phyloP scores from a whole-genome alignment of 495 filamentous ascomycete species.

The Extremus antarcticus region DNA sequence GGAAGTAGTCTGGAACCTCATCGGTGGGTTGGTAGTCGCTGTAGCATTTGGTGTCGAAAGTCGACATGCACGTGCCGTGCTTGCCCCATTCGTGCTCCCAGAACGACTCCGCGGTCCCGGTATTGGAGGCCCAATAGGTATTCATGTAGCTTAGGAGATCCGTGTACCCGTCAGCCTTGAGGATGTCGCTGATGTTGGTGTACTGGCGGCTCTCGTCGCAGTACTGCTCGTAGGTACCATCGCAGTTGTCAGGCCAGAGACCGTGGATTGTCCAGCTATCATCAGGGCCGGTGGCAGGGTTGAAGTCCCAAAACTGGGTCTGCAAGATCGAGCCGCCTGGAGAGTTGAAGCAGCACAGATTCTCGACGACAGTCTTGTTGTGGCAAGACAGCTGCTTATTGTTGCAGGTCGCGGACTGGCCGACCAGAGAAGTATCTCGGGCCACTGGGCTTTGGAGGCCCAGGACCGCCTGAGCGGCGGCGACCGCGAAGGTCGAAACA shows the following conservation, averaged over 20 bases:
- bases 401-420: slow-evolving; percentile 30
- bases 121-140: slow-evolving; percentile 62
- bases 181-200: slow-evolving; percentile 57
- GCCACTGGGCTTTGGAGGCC: neutral
- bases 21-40: slow-evolving; percentile 45
- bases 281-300: slow-evolving; percentile 56
- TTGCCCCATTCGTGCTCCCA: slow-evolving; percentile 85
- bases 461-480: slow-evolving; percentile 6
- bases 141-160: slow-evolving; percentile 64
- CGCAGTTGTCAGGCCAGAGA: slow-evolving; percentile 64
- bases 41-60: slow-evolving; percentile 64
- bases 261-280: slow-evolving; percentile 74
- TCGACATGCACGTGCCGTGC: slow-evolving; percentile 67
- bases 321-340: slow-evolving; percentile 63
- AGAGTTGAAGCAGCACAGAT: slow-evolving; percentile 68
- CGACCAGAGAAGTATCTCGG: neutral
- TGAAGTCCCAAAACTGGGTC: slow-evolving; percentile 81
- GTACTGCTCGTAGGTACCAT: slow-evolving; percentile 64
- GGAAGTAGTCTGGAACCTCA: slow-evolving; percentile 56
- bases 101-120: slow-evolving; percentile 54
- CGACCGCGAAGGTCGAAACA: slow-evolving; percentile 6
- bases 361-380: slow-evolving; percentile 40
- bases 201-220: slow-evolving; percentile 60
- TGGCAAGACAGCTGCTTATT: slow-evolving; percentile 44
- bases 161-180: slow-evolving; percentile 49